Conservation (phyloP, 75 land plant species). For the Selaginella tamariscina region DNA sequence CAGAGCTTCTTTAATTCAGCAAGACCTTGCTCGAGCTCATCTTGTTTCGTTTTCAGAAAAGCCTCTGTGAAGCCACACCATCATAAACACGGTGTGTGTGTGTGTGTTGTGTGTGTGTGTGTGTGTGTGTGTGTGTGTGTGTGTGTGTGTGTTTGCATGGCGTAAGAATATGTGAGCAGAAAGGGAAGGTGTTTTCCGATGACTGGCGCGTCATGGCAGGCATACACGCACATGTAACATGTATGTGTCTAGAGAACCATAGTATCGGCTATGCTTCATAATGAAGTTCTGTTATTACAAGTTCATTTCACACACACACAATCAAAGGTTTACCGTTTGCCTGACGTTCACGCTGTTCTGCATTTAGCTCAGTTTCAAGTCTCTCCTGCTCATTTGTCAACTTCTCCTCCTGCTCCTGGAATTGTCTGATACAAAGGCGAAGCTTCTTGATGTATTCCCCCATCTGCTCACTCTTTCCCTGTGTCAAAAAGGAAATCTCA, state of each 20-base stretch:
- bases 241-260: no score
- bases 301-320: background rate
- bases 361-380: background rate
- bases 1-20: conserved; percentile 13
- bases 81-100: no score
- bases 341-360: background rate
- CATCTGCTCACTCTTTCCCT: conserved; percentile 14
- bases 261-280: no score
- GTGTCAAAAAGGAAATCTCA: background rate
- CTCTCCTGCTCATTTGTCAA: background rate
- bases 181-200: no score
- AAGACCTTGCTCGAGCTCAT: conserved; percentile 17
- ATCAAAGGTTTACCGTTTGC: background rate
- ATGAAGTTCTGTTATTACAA: no score
- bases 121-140: no score
- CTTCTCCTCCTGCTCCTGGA: conserved; percentile 7
- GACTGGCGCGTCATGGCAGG: no score
- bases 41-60: conserved; percentile 11
- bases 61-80: background rate
- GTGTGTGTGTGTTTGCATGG: no score
- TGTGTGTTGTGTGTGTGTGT: no score
- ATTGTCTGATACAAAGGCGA: conserved; percentile 7
- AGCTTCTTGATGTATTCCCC: conserved; percentile 5
- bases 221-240: no score
- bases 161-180: no score